These are phyloP conservation scores for Monilinia laxa DNA, from an alignment of 2,329 filamentous ascomycete genomes.

Conservation along the genomic window DNA sequence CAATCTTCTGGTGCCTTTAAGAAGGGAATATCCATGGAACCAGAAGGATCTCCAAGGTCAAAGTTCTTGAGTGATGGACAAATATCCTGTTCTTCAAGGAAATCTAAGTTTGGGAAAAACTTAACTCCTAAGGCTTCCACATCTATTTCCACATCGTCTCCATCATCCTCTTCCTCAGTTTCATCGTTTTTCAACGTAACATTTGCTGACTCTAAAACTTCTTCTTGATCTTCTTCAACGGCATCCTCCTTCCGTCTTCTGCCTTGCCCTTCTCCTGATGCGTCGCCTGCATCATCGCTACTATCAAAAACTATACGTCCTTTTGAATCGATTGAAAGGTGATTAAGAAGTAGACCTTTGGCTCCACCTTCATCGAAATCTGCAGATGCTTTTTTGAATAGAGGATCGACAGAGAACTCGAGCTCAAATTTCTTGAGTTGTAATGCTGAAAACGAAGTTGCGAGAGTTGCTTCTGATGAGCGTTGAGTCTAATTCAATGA, in stretches of 20 bases:
- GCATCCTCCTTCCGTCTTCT: conserved; percentile 60
- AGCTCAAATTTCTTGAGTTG: conserved; percentile 97
- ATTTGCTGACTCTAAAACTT: conserved; percentile 41
- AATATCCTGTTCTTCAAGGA: conserved; percentile 82
- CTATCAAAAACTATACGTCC: conserved; percentile 98
- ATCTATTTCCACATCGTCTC: conserved; percentile 73
- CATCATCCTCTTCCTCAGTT: conserved; percentile 48
- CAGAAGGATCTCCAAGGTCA: conserved; percentile 82
- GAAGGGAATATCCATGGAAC: conserved; percentile 86
- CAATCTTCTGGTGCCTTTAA: conserved; percentile 86
- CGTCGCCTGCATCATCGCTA: conserved; percentile 76
- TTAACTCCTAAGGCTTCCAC: conserved; percentile 69
- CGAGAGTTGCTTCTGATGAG: conserved; percentile 90
- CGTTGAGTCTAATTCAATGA: conserved; percentile 55
- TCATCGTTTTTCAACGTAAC: conserved; percentile 45
- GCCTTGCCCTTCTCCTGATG: conserved; percentile 42
- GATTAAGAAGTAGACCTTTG: conserved; percentile 91
- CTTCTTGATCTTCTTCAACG: conserved; percentile 49
- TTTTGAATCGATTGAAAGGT: conserved; percentile 89
- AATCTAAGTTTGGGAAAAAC: conserved; percentile 81
- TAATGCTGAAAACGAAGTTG: conserved; percentile 80
- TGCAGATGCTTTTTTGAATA: conserved; percentile 99
- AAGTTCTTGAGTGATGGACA: conserved; percentile 95
- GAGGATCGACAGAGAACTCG: conserved; percentile 91
- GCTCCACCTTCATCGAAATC: conserved; percentile 98